These are phyloP conservation scores for Magnaporthales sp. DNA, from an alignment of 2,329 filamentous ascomycete genomes.

Conservation along the genomic window DNA sequence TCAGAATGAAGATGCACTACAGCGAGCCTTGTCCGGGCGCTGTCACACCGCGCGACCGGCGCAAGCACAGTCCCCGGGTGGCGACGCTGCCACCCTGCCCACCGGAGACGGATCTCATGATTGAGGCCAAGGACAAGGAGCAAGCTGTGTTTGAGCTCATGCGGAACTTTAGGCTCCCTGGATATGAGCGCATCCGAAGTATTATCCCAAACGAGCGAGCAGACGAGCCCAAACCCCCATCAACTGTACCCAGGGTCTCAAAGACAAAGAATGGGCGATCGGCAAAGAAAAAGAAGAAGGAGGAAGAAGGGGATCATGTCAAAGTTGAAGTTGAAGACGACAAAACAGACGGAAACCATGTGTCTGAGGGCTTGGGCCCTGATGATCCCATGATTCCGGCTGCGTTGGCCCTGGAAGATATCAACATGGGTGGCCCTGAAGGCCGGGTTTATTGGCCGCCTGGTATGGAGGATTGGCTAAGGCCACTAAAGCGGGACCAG, in stretches of 20 bases:
- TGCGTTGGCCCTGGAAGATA: slow-evolving; percentile 54
- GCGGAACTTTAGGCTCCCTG: slow-evolving; percentile 76
- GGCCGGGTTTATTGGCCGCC: slow-evolving; percentile 83
- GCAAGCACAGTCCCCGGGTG: slow-evolving; percentile 80
- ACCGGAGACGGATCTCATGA: slow-evolving; percentile 90
- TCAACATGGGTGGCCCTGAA: slow-evolving; percentile 80
- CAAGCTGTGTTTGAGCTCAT: slow-evolving; percentile 94
- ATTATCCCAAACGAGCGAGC: slow-evolving; percentile 67
- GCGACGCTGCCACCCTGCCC: slow-evolving; percentile 73
- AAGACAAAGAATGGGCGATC: not conserved
- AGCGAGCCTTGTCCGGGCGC: slow-evolving; percentile 72
- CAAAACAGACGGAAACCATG: slow-evolving; percentile 31
- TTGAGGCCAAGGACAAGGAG: slow-evolving; percentile 97
- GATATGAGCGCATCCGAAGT: slow-evolving; percentile 66
- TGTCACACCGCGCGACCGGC: slow-evolving; percentile 65
- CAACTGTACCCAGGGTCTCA: not conserved
- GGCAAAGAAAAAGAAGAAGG: slow-evolving; percentile 3
- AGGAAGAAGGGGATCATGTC: slow-evolving; percentile 16
- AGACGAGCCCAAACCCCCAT: slow-evolving; percentile 60
- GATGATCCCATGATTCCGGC: slow-evolving; percentile 14
- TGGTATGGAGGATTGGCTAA: slow-evolving; percentile 84
- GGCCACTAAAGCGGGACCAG: slow-evolving; percentile 65
- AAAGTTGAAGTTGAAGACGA: slow-evolving; percentile 22
- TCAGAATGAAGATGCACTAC: slow-evolving; percentile 96
- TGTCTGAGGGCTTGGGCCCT: slow-evolving; percentile 26